Evolutionary conservation across 768 basidiomycete genomes (phyloP).

Genomic region (Scleroderma bovista): DNA sequence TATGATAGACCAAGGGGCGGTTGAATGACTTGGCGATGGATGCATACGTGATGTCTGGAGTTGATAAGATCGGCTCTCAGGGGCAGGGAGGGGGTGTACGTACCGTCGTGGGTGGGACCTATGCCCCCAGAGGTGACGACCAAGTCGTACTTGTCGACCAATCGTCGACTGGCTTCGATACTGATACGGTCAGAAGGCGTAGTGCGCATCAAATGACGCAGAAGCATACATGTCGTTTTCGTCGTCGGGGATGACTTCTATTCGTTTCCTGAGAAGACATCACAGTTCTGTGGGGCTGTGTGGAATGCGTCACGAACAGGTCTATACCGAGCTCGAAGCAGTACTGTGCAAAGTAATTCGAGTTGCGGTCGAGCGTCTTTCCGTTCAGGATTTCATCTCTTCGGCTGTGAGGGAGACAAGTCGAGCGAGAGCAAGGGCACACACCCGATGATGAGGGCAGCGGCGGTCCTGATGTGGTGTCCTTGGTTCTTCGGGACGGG

Average conservation of each 20-base stretch:
- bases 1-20: slow-evolving; percentile 63
- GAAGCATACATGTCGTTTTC: slow-evolving; percentile 72
- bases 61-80: not conserved
- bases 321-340: slow-evolving; percentile 86
- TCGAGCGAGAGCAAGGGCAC: slow-evolving; percentile 10
- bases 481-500: slow-evolving; percentile 66
- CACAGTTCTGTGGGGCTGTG: too few relatives aligned
- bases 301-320: too few relatives aligned
- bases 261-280: slow-evolving; percentile 61
- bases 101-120: slow-evolving; percentile 87
- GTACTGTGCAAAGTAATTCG: slow-evolving; percentile 81
- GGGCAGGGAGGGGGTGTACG: slow-evolving; percentile 10
- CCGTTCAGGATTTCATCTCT: slow-evolving; percentile 93
- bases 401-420: not conserved
- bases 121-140: slow-evolving; percentile 91
- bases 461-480: slow-evolving; percentile 66
- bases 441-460: slow-evolving; percentile 72
- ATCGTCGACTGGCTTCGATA: slow-evolving; percentile 76
- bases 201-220: not conserved
- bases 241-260: slow-evolving; percentile 90
- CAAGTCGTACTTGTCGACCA: slow-evolving; percentile 81
- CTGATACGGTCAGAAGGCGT: slow-evolving; percentile 40
- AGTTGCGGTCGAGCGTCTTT: slow-evolving; percentile 81
- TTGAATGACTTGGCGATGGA: slow-evolving; percentile 83
- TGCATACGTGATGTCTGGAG: slow-evolving; percentile 79